Base-by-base conservation (phyloP, 1,139 yeast genomes). In the Hyphopichia buzzinii region DNA sequence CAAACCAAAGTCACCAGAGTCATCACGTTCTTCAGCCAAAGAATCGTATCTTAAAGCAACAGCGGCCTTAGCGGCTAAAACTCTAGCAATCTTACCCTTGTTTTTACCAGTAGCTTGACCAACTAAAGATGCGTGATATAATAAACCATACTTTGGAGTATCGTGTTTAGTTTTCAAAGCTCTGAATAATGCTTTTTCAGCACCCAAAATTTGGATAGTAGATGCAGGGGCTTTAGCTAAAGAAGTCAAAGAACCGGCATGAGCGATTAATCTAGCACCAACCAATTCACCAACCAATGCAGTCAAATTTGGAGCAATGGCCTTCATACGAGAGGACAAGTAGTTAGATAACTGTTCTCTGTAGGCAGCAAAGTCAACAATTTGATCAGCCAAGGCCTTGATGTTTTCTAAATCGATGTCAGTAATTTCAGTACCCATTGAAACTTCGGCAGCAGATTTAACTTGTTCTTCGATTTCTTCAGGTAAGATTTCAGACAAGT, bases 61-160 rank as follows among this genome's bases (percentile, higher is more conserved):
- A 36, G 98, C 95, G 50, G 97, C 96, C 74, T 92, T 92, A 46
- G 97, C 97, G 54, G 99, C 99, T 52, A 92, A 79, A 53, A 92
- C 96, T 74, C 99, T 84, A 39, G 99, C 97, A 62, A 92, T 88
- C 74, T 90, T 89, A 70, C 98, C 99, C 79, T 92, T 94, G 74
- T 94, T 92, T 76, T 90, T 90, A 59, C 95, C 86, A 46, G 92
- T 74, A 39, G 99, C 99, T 72, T 85, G 88, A 50, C 97, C 97
- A 54, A 92, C 90, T 62, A 92, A 87, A 26, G 96, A 84, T 39
- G 97, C 89, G 72, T 92, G 97, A 74, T 92, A 92, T 57, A 92
- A 87, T 62, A 92, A 78, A 62, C 98, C 98, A 64, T 92, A 92
- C 67, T 92, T 92, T 55, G 98, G 98, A 45, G 98, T 92, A 72